phyloP scores from a whole-genome alignment of 2,329 filamentous ascomycete species.

The Zymoseptoria tritici region DNA sequence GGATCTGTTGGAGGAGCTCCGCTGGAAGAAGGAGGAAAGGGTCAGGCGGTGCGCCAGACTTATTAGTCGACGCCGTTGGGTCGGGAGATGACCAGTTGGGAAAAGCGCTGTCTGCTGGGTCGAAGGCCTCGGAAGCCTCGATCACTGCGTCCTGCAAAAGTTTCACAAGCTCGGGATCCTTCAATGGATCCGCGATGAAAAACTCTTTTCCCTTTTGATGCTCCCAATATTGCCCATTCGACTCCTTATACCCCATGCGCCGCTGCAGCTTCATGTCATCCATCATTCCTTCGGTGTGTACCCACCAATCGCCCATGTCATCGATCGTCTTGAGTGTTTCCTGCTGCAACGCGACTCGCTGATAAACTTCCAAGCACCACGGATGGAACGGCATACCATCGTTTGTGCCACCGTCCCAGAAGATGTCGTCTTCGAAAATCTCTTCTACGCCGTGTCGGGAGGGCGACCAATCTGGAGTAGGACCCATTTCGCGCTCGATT shows the following conservation, averaged over 20 bases:
- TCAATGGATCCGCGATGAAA: slow-evolving; percentile 7
- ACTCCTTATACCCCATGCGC: no score
- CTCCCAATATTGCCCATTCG: slow-evolving; percentile 3
- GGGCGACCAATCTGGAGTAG: background rate
- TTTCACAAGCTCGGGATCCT: background rate
- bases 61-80: background rate
- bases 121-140: background rate
- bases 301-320: slow-evolving; percentile 4
- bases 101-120: background rate
- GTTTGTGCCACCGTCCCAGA: background rate
- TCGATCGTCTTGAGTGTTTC: background rate
- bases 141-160: background rate
- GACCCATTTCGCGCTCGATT: background rate
- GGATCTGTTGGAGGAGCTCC: slow-evolving; percentile 3
- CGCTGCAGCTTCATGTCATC: no score
- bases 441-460: background rate
- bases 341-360: background rate
- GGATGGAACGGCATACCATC: slow-evolving; percentile 13
- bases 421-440: background rate
- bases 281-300: background rate
- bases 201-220: slow-evolving; percentile 5
- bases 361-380: slow-evolving; percentile 13
- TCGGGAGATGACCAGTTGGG: background rate
- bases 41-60: background rate
- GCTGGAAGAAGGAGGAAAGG: slow-evolving; percentile 3